phyloP scores from a whole-genome alignment of 2,329 filamentous ascomycete genomes.

The Colletotrichum chlorophyti region DNA sequence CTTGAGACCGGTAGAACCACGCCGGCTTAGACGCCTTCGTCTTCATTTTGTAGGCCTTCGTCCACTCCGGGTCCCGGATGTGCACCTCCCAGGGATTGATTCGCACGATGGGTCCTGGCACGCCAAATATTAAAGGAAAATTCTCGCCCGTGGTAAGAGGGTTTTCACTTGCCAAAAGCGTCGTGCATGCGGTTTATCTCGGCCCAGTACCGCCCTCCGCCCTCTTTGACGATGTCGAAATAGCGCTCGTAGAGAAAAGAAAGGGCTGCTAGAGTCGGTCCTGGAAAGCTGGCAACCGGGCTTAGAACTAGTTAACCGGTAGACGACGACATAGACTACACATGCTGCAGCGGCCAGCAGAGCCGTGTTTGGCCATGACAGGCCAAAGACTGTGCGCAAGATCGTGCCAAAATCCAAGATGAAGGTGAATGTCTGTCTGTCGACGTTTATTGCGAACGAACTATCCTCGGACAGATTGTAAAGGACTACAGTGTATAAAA shows the following conservation, averaged over 20 bases:
- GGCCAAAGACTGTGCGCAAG: neutral
- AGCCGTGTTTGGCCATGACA: too few relatives aligned
- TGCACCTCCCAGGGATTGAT: neutral
- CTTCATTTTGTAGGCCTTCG: neutral
- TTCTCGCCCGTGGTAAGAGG: too few relatives aligned
- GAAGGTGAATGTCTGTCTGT: too few relatives aligned
- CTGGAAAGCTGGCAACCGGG: neutral
- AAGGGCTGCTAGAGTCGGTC: neutral
- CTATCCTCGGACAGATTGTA: too few relatives aligned
- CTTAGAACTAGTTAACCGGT: neutral
- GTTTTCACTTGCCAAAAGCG: neutral
- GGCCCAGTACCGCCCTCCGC: neutral
- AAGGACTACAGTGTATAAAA: too few relatives aligned
- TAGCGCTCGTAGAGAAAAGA: neutral
- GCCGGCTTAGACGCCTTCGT: neutral
- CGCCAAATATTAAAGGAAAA: neutral
- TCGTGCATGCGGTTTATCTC: neutral
- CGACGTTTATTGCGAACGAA: too few relatives aligned
- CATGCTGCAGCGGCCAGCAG: neutral
- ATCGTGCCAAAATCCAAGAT: too few relatives aligned
- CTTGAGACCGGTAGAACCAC: neutral
- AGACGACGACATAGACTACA: neutral
- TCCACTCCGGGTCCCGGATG: neutral
- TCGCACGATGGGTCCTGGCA: neutral
- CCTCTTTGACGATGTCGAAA: neutral